Evolutionary conservation across 1,284 basidiomycete species (phyloP), one percentile per base, ranked within the genome.

Genomic region (Puccinia novopanici): DNA sequence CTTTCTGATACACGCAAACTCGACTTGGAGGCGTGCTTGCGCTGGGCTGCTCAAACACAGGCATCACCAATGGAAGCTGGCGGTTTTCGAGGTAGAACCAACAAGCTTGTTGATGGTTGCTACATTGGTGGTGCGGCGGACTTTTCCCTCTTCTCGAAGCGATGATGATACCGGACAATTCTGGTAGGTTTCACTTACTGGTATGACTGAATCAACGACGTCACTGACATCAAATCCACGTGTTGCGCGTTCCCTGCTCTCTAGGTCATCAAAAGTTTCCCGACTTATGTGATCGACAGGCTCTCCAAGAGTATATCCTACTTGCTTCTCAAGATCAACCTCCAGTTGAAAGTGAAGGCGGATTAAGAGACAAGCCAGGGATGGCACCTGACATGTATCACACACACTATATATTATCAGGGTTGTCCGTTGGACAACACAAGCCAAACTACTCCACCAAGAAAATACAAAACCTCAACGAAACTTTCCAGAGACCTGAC

Each of bases 41-140:
- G 52, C 61, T 57, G 55, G 55, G 80, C 75, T 27, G 34, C 68
- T 5, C 45, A 52, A 52, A 13, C 97, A 91, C 97, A 99, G 85
- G 95, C 94, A 0, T 86, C 87, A 0, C 90, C 91, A 37, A 89
- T 90, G 34, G 96, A 98, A 84, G 88, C 94, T 2, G 95, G 95
- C 3, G 97, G 96, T 0, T 98, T 99, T 87, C 90, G 90, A 67
- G 97, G 96, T 0, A 88, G 97, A 63, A 94, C 93, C 81, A 99
- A 99, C 86, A 99, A 99, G 87, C 89, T 99, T 15, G 96, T 99
- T 0, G 97, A 99, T 84, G 97, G 96, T 3, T 99, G 96, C 86
- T 99, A 99, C 86, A 91, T 92, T 99, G 97, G 97, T 99, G 95
- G 92, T 93, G 95, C 37, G 96, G 93, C 2, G 95, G 95, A 0